phyloP scores from a whole-genome alignment of 176 grass and related monocot genomes.

The Musa schizocarpa region DNA sequence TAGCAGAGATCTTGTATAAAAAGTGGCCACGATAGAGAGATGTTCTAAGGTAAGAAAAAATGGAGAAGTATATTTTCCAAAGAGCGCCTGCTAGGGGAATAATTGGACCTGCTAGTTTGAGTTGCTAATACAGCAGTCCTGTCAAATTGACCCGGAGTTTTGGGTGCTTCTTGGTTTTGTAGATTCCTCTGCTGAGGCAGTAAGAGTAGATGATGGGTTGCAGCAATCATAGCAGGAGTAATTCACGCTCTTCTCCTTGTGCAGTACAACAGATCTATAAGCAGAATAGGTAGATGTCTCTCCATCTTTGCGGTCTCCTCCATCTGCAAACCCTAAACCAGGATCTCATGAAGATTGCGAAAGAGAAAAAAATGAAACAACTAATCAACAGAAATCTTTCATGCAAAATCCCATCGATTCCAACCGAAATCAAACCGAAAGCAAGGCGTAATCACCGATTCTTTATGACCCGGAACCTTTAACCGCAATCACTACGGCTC shows the following conservation, averaged over 20 bases:
- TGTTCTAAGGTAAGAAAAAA: not conserved
- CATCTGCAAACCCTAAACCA: not conserved
- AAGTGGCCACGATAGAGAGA: slow-evolving; percentile 14
- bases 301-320: slow-evolving; percentile 61
- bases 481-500: too few relatives aligned
- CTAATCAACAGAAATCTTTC: too few relatives aligned
- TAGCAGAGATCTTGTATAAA: slow-evolving; percentile 33
- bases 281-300: slow-evolving; percentile 31
- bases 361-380: too few relatives aligned
- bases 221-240: slow-evolving; percentile 25
- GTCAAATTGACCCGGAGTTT: slow-evolving; percentile 39
- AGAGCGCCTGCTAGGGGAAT: slow-evolving; percentile 35
- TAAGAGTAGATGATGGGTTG: slow-evolving; percentile 26
- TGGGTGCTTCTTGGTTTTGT: slow-evolving; percentile 26
- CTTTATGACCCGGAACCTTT: too few relatives aligned
- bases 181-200: slow-evolving; percentile 27
- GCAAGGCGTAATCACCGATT: too few relatives aligned
- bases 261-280: slow-evolving; percentile 34
- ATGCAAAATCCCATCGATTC: too few relatives aligned
- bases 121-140: slow-evolving; percentile 40
- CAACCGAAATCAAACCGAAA: too few relatives aligned
- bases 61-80: not conserved
- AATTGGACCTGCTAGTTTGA: slow-evolving; percentile 43
- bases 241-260: slow-evolving; percentile 32
- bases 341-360: too few relatives aligned